Percentiles rank a stretch among this genome's conserved stretches.
These are phyloP conservation scores for Carpinus fangiana DNA, from an alignment of 306 rosid genomes.

Conservation along the genomic window DNA sequence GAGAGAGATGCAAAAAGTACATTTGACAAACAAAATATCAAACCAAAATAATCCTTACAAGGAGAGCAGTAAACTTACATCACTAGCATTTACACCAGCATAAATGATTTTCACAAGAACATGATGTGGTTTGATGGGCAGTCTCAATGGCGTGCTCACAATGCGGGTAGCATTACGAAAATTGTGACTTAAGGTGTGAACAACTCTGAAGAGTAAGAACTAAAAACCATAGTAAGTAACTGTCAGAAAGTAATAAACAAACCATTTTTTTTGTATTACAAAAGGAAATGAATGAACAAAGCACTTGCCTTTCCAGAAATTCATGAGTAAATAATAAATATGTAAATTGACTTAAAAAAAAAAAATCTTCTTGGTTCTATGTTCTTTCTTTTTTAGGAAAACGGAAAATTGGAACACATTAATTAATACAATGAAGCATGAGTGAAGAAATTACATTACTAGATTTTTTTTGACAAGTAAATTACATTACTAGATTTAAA, in stretches of 20 bases:
- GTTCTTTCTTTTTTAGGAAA: not conserved
- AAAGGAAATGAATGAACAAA: conserved; percentile 21
- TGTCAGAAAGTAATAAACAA: conserved; percentile 25
- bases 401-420: conserved; percentile 4
- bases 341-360: conserved; percentile 20
- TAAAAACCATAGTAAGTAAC: conserved; percentile 12
- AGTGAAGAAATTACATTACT: not conserved
- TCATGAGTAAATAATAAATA: conserved; percentile 10
- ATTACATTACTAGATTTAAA: not conserved
- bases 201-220: conserved; percentile 63
- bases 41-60: conserved; percentile 15
- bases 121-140: conserved; percentile 67
- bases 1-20: not conserved
- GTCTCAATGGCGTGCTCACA: conserved; percentile 61
- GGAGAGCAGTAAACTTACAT: conserved; percentile 65
- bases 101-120: conserved; percentile 83
- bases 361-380: conserved; percentile 15
- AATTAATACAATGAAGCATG: conserved; percentile 7
- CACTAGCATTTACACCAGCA: conserved; percentile 99
- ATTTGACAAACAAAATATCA: not conserved
- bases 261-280: not conserved
- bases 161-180: conserved; percentile 75
- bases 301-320: conserved; percentile 16
- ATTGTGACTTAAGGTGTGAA: conserved; percentile 86
- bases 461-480: too few species aligned